Percentiles rank a stretch among this genome's conserved stretches.
Evolutionary conservation across 495 filamentous ascomycete genomes (phyloP).

Genomic region (Niebla homalea): DNA sequence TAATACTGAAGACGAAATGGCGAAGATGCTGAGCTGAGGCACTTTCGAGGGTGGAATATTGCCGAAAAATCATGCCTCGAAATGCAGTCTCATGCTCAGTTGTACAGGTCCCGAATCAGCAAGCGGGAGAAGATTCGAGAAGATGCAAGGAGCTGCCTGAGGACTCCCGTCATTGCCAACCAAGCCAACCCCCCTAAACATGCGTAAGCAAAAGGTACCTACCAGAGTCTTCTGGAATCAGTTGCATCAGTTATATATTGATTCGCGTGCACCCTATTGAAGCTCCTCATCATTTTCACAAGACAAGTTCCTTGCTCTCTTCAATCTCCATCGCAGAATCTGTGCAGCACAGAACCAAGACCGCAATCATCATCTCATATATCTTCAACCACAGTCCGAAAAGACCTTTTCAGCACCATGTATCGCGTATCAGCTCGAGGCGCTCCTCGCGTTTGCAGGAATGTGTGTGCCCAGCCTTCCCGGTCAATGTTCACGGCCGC

Average conservation of each 20-base stretch:
- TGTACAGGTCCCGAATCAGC: no score
- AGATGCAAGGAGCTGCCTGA: not conserved
- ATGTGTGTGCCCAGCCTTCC: not conserved
- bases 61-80: no score
- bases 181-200: conserved; percentile 1
- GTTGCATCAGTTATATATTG: conserved; percentile 7
- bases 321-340: not conserved
- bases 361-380: not conserved
- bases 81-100: not conserved
- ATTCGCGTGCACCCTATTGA: not conserved
- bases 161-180: conserved; percentile 4
- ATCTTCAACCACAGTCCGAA: not conserved
- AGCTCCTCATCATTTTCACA: conserved; percentile 1
- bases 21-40: no score
- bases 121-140: conserved; percentile 4
- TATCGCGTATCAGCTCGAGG: conserved; percentile 9
- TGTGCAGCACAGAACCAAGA: not conserved
- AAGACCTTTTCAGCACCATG: conserved; percentile 1
- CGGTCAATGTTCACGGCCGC: conserved; percentile 8
- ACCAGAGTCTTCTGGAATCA: conserved; percentile 9
- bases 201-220: conserved; percentile 4
- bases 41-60: no score
- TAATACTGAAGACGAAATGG: no score
- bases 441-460: conserved; percentile 9
- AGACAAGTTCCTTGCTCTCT: not conserved